A percentile compares a stretch with the other conserved stretches of the same genome.
phyloP scores from a whole-genome alignment of 2,329 filamentous ascomycete genomes.

The Ophiostoma ulmi region DNA sequence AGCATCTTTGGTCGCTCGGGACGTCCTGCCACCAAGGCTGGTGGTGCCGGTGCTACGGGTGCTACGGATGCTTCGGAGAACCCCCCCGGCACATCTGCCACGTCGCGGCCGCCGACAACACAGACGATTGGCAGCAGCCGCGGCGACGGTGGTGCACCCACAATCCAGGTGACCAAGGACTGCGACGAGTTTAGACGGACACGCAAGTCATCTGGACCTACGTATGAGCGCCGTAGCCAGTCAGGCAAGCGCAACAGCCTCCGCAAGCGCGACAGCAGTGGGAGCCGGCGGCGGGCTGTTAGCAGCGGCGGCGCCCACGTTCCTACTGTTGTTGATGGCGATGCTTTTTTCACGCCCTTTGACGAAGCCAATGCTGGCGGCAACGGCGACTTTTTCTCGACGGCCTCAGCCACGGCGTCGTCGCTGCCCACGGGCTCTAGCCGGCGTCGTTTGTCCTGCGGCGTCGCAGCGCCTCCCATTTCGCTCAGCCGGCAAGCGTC shows the following conservation, averaged over 20 bases:
- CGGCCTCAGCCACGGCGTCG: constrained; percentile 41
- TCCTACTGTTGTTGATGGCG: constrained; percentile 43
- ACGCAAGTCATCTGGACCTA: constrained; percentile 34
- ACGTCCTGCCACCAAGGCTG: constrained; percentile 39
- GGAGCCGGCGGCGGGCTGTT: constrained; percentile 42
- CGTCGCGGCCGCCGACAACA: constrained; percentile 40
- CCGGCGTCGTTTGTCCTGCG: constrained; percentile 35
- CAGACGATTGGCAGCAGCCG: constrained; percentile 39
- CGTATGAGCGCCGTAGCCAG: constrained; percentile 40
- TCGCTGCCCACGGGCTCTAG: constrained; percentile 37
- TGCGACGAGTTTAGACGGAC: constrained; percentile 36
- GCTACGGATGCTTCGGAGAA: constrained; percentile 33
- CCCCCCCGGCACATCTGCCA: constrained; percentile 28
- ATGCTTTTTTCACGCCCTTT: constrained; percentile 47
- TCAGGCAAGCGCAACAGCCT: constrained; percentile 48
- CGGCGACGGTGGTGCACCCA: constrained; percentile 46
- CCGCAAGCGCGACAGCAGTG: constrained; percentile 49
- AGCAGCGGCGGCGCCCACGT: constrained; percentile 38
- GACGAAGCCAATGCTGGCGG: constrained; percentile 32
- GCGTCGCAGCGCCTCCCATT: constrained; percentile 30
- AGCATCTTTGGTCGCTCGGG: constrained; percentile 68
- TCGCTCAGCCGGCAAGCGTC: constrained; percentile 42
- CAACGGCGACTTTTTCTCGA: constrained; percentile 45
- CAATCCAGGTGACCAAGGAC: constrained; percentile 72
- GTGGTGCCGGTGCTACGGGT: not conserved